Base-by-base conservation (phyloP, 2,329 filamentous ascomycete genomes). In the Sarocladium brachiariae region DNA sequence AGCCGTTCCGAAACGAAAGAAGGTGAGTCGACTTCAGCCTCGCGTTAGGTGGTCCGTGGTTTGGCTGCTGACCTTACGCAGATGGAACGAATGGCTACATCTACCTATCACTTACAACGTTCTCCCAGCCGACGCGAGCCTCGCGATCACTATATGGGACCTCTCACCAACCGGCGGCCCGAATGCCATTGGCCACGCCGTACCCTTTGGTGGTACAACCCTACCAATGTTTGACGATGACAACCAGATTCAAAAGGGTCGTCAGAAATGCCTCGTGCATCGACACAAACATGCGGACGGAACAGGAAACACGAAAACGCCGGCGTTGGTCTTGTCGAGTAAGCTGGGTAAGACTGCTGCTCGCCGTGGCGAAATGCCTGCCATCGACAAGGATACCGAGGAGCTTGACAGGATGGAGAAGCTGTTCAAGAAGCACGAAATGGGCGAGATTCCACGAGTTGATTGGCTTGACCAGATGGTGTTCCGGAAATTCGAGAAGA, bases 391-490 rank as follows among this genome's bases (percentile, higher is more conserved):
- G 58, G 83, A 95, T 53, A 71, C 71, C n/a, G 83, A 89, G 50
- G 93, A 99, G 67, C 77, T 96, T 54, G 90, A 96, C 59, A 78
- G 93, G 16, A 78, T 99, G 58, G 91, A 97, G 62, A 85, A 83
- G 50, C 68, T 97, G 19, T 87, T 99, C 64, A 99, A 99, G 70
- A 95, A 96, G 68, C 93, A 97, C 63, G 95, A 99, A 64, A 95
- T 96, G 86, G 91, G 90, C 16, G 93, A 99, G 64, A 92, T 99
- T 23, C 84, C 89, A 1, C 82, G 90, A 14, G 87, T 96, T 45
- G 89, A 95, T 60, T 99, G 93, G 95, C 78, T 99, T 38, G 93
- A 99, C 65, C 88, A 93, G 61, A 78, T 97, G 59, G 91, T 96
- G 2, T 99, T 95, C 64, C 84, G 92, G 35, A 86, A 86, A 49